Base-by-base conservation (phyloP, 2,329 filamentous ascomycete species). In the Colletotrichum ledebouriae region DNA sequence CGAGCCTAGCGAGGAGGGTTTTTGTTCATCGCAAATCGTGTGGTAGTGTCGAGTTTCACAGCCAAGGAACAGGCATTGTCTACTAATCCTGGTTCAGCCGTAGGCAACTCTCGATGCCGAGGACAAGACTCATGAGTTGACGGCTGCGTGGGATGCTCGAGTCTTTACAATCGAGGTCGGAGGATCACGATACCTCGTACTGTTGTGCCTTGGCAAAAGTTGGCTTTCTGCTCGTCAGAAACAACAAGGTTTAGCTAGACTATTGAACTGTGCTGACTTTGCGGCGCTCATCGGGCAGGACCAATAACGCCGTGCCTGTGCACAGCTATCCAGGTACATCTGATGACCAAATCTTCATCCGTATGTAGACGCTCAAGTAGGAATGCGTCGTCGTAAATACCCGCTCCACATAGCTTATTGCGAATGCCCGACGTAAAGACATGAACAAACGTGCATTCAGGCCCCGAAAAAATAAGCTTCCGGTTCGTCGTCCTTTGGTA, bases 1-100 rank as follows among this genome's bases (percentile, higher is more conserved):
- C 49, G 49, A 62, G 49, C 12, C 59, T n/a, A 34, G 41, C 47
- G 47, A 61, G 11, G 39, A 20, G 33, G 41, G 46, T n/a, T 22
- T 29, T 29, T 15, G n/a, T 41, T 34, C 22, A 37, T n/a, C 33
- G 47, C 2, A 33, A 37, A 55, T 61, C 20, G 41, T 42, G 25
- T 60, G 46, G 17, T 46, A 37, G 52, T 11, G 13, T 29, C 25
- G 25, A 29, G 29, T 11, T 33, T 12, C 33, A 13, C 56, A 29
- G 41, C 7, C 15, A 29, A 57, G 39, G 10, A 7, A 15, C 15
- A 20, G 12, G 7, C 15, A 22, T 33, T 22, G n/a, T 11, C 44
- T 15, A 42, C 37, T 29, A 15, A n/a, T 34, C 12, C 3, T 57
- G 17, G 37, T 42, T 50, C 49, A 39, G 11, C 37, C 37, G 13